Conservation (phyloP, 768 basidiomycete genomes). For the Serpula lacrymans region DNA sequence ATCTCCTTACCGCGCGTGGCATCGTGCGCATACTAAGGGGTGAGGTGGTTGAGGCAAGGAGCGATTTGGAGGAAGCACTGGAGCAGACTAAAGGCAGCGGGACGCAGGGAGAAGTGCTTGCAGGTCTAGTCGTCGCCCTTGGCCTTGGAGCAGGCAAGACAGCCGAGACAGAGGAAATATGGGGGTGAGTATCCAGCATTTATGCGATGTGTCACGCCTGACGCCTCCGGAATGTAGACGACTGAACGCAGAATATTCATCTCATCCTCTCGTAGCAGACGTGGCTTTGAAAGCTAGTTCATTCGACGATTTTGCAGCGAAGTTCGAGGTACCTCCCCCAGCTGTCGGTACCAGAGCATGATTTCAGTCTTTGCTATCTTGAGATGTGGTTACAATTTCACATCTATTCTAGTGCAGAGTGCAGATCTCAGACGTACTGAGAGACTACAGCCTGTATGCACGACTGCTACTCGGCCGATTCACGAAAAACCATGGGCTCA, state of each 20-base stretch:
- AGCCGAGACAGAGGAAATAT: constrained; percentile 61
- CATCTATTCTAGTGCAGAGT: no score
- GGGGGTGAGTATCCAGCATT: constrained; percentile 59
- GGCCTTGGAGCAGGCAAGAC: constrained; percentile 57
- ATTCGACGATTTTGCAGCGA: constrained; percentile 62
- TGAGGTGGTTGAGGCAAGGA: constrained; percentile 72
- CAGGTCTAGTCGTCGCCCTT: constrained; percentile 61
- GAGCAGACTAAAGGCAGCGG: constrained; percentile 46
- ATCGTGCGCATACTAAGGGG: constrained; percentile 75
- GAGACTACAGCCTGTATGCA: no score
- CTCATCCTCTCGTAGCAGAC: constrained; percentile 68
- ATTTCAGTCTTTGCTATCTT: no score
- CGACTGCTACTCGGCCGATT: no score
- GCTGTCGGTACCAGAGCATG: no score
- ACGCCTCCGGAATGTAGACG: constrained; percentile 27
- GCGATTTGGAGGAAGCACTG: constrained; percentile 71
- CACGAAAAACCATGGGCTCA: no score
- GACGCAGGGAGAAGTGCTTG: constrained; percentile 54
- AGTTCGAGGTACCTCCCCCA: constrained; percentile 57
- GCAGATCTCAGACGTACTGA: no score
- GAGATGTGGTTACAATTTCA: no score
- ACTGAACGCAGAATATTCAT: constrained; percentile 49
- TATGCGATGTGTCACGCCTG: constrained; percentile 4
- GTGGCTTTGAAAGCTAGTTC: constrained; percentile 54
- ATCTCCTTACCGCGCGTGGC: constrained; percentile 75